These are phyloP conservation scores for Colletotrichum ledebouriae DNA, from an alignment of 2,329 filamentous ascomycete species.

Conservation along the genomic window DNA sequence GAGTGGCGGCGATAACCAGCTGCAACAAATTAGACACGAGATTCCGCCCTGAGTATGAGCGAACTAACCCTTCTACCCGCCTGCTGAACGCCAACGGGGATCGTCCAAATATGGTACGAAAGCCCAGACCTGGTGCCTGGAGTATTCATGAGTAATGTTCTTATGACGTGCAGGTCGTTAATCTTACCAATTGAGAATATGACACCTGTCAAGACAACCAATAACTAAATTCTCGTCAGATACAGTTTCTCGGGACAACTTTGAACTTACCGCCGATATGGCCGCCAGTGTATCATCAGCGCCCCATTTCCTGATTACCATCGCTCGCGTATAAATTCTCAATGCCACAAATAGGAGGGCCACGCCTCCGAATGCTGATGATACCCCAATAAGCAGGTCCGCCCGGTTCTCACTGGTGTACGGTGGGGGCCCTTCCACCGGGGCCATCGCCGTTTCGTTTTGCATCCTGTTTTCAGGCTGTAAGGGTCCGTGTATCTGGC, in stretches of 20 bases:
- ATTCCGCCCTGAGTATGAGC: neutral
- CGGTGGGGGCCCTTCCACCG: neutral
- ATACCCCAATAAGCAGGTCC: conserved; percentile 18
- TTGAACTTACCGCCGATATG: conserved; percentile 24
- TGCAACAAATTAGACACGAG: neutral
- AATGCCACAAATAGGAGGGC: conserved; percentile 26
- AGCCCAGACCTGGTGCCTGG: conserved; percentile 24
- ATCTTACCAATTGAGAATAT: conserved; percentile 22
- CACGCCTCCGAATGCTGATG: conserved; percentile 7
- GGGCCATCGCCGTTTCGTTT: neutral
- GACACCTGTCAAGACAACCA: conserved; percentile 11
- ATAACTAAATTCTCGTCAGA: neutral
- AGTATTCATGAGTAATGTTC: neutral
- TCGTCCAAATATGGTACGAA: conserved; percentile 19
- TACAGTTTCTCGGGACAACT: neutral
- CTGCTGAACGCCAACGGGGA: conserved; percentile 1
- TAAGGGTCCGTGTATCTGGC: neutral
- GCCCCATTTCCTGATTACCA: conserved; percentile 33
- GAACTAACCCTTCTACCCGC: neutral
- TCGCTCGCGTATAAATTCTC: conserved; percentile 24
- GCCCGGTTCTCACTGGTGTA: conserved; percentile 13
- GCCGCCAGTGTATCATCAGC: conserved; percentile 23
- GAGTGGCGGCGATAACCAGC: conserved; percentile 19
- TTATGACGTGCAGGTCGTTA: no score
- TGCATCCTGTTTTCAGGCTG: neutral